Conservation (phyloP, 2,329 filamentous ascomycete species). For the Balansia obtecta region DNA sequence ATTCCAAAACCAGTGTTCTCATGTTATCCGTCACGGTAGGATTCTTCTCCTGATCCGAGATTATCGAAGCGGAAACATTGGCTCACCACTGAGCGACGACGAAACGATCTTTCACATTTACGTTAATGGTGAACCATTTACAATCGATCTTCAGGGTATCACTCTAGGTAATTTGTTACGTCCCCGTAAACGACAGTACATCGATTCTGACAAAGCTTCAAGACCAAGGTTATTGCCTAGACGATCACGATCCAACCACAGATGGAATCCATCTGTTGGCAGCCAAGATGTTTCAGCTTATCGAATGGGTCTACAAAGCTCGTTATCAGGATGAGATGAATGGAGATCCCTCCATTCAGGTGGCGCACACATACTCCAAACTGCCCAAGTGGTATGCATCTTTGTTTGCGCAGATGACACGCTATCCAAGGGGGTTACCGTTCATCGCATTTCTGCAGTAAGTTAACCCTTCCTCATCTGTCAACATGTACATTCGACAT, state of each 20-base stretch:
- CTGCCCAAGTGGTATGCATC: not conserved
- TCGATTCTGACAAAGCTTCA: not conserved
- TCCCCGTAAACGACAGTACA: not conserved
- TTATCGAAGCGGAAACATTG: not conserved
- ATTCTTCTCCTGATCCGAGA: not conserved
- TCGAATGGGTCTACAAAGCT: not conserved
- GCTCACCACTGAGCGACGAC: not conserved
- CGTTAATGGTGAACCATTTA: not conserved
- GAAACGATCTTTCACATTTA: not conserved
- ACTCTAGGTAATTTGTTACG: not conserved
- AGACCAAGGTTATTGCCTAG: not conserved
- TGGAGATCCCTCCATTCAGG: not conserved
- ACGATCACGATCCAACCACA: not conserved
- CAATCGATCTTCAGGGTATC: not conserved
- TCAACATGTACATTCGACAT: not conserved
- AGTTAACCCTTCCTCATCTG: not conserved
- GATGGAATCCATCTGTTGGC: not conserved
- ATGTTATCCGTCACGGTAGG: not conserved
- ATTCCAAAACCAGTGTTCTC: not conserved
- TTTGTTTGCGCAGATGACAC: not conserved
- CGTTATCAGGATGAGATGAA: not conserved
- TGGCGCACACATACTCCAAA: not conserved
- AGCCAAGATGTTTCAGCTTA: not conserved
- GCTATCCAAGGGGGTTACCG: not conserved
- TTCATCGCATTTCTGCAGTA: not conserved